Percentiles rank a stretch among this genome's conserved stretches.
These are phyloP conservation scores for Kuraishia borneana DNA, from an alignment of 805 yeast genomes.

Conservation along the genomic window DNA sequence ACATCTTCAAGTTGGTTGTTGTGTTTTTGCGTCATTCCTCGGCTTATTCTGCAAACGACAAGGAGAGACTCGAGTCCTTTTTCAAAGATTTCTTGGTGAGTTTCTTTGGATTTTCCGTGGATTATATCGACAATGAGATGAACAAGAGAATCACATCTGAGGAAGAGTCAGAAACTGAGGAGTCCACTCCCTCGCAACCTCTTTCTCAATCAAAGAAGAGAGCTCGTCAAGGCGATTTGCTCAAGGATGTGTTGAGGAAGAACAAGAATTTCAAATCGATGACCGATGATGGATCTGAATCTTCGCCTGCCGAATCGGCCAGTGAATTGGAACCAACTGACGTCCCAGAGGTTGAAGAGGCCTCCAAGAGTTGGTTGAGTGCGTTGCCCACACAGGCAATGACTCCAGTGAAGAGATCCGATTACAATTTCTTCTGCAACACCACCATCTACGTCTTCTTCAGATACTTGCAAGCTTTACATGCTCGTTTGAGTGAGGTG, in stretches of 20 bases:
- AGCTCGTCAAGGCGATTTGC: conserved; percentile 43
- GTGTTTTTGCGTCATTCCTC: conserved; percentile 59
- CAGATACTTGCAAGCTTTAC: conserved; percentile 74
- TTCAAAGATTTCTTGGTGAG: conserved; percentile 58
- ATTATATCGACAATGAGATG: conserved; percentile 30
- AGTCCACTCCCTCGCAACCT: conserved; percentile 8
- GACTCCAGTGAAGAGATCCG: conserved; percentile 29
- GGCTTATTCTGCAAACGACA: conserved; percentile 69
- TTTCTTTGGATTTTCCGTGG: conserved; percentile 54
- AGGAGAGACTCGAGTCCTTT: conserved; percentile 64
- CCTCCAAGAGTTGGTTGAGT: conserved; percentile 21
- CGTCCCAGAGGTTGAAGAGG: conserved; percentile 18
- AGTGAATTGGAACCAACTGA: conserved; percentile 10
- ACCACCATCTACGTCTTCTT: conserved; percentile 82
- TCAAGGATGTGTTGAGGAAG: conserved; percentile 49
- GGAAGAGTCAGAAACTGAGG: conserved; percentile 11
- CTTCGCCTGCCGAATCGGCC: conserved; percentile 6
- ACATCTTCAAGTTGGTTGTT: conserved; percentile 57
- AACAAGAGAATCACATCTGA: conserved; percentile 19
- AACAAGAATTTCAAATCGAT: conserved; percentile 26
- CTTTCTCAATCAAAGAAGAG: conserved; percentile 27
- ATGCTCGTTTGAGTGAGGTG: conserved; percentile 69
- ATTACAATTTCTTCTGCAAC: conserved; percentile 76
- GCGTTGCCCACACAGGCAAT: too few species aligned
- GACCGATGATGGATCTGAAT: conserved; percentile 1